Base-by-base conservation (phyloP, 73 alveolate species). In the Blepharisma japonicum region DNA sequence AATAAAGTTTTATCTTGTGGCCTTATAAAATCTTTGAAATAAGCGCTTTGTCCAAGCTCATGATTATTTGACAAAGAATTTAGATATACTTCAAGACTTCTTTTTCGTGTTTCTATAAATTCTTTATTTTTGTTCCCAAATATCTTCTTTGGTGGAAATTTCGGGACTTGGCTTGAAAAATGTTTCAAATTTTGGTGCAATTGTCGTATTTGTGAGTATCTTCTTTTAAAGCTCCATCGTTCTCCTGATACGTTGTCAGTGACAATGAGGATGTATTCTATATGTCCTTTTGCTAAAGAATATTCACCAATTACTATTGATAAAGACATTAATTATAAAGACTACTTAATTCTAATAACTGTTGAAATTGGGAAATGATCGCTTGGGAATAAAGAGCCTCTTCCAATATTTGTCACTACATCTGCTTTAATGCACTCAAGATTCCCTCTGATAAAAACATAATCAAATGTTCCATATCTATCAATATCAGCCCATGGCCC, bases 401-500 rank as follows among this genome's bases (percentile, higher is more conserved):
- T 25, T 61, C 74, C 74, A 61, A n/a, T 14, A 5, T 25, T 25
- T 61, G 47, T 61, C 14, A 20, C 14, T 14, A 61, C 74, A 8
- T 18, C 46, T 8, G 49, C 38, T 18, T 14, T 20, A 14, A 14
- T 51, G 14, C 14, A 8, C 3, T n/a, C 38, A 20, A 20, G 18
- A 61, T n/a, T 25, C 23, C 74, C 74, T 9, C 74, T n/a, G 23
- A 61, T 25, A n/a, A n/a, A 90, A 39, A 90, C 84, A 68, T 77
- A 90, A 71, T 90, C 97, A 21, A 90, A 68, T 6, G 89, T 51
- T 14, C 90, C 94, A 20, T 86, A 89, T 7, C 92, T 91, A 55
- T 87, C 97, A 39, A 87, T 87, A 55, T 90, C 97, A 91, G 90
- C 90, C 38, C 53, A 82, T 21, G 90, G 93, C 5, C 93, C 97